Evolutionary conservation across 1,139 yeast species (phyloP).

Genomic region (Komagataea norvegica): DNA sequence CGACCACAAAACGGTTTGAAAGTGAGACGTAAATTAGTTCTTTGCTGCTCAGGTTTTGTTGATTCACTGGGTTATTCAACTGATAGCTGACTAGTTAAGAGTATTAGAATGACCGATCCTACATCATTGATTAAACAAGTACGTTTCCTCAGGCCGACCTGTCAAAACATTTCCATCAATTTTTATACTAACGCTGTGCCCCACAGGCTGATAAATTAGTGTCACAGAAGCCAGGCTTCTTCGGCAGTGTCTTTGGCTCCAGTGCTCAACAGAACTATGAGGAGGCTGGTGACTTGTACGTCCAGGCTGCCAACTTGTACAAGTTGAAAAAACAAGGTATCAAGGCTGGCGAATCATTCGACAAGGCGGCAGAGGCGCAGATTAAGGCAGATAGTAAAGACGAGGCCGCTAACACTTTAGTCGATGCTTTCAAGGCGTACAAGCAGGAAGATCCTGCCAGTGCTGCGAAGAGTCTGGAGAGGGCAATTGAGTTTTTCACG

Average conservation of each 20-base stretch:
- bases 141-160: background rate
- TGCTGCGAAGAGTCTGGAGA: constrained; percentile 71
- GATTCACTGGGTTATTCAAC: background rate
- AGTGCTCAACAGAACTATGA: constrained; percentile 66
- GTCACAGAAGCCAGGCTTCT: constrained; percentile 70
- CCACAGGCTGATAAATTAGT: constrained; percentile 64
- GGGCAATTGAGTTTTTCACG: constrained; percentile 80
- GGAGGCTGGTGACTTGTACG: constrained; percentile 87
- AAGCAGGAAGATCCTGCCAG: constrained; percentile 68
- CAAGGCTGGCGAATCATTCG: constrained; percentile 78
- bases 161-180: background rate
- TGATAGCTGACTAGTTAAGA: background rate
- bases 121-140: constrained; percentile 15
- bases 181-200: background rate
- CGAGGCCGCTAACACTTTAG: constrained; percentile 85
- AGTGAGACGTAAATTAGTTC: too few species aligned
- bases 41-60: background rate
- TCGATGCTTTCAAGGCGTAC: constrained; percentile 89
- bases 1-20: too few species aligned
- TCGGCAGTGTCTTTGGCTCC: constrained; percentile 61
- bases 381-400: constrained; percentile 72
- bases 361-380: constrained; percentile 81
- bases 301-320: constrained; percentile 88
- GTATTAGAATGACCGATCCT: constrained; percentile 25
- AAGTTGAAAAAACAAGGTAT: constrained; percentile 64